Evolutionary conservation across 768 basidiomycete genomes (phyloP).

Genomic region (Serpula lacrymans): DNA sequence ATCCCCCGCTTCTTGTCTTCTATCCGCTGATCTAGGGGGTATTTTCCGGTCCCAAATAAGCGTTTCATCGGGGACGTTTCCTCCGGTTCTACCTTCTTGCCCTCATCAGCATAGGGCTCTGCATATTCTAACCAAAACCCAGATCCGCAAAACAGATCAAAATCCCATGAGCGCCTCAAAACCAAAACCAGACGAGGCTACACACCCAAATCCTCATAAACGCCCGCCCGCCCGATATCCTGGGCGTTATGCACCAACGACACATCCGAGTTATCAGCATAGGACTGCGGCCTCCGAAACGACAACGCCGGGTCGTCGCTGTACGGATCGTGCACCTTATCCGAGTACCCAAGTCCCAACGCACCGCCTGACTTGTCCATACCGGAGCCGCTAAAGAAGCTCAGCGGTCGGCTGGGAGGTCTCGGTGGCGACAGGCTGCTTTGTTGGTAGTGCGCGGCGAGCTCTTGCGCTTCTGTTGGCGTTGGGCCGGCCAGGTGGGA

Average conservation of each 20-base stretch:
- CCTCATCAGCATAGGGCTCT: slow-evolving; percentile 40
- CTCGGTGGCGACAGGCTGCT: slow-evolving; percentile 12
- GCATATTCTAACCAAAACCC: slow-evolving; percentile 54
- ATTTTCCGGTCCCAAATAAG: slow-evolving; percentile 46
- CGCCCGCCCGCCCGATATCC: slow-evolving; percentile 33
- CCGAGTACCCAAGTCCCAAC: slow-evolving; percentile 3
- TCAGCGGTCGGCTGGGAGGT: slow-evolving; percentile 13
- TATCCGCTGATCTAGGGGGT: slow-evolving; percentile 76
- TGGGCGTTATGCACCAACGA: slow-evolving; percentile 48
- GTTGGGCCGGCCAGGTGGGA: too few species aligned
- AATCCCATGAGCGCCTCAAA: neutral
- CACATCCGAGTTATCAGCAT: slow-evolving; percentile 20
- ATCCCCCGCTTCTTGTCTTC: slow-evolving; percentile 86
- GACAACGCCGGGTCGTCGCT: slow-evolving; percentile 18
- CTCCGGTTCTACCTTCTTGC: slow-evolving; percentile 30
- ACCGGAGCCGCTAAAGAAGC: slow-evolving; percentile 13
- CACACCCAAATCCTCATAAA: slow-evolving; percentile 55
- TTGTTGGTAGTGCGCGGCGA: slow-evolving; percentile 26
- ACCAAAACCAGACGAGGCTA: neutral
- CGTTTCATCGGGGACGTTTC: slow-evolving; percentile 39
- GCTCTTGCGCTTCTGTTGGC: slow-evolving; percentile 17
- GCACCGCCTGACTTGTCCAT: too few species aligned
- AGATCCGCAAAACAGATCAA: slow-evolving; percentile 5
- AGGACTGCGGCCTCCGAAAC: slow-evolving; percentile 9
- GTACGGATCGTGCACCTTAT: slow-evolving; percentile 15